Conservation (phyloP, 2,329 filamentous ascomycete genomes). For the Aspergillus sojae region DNA sequence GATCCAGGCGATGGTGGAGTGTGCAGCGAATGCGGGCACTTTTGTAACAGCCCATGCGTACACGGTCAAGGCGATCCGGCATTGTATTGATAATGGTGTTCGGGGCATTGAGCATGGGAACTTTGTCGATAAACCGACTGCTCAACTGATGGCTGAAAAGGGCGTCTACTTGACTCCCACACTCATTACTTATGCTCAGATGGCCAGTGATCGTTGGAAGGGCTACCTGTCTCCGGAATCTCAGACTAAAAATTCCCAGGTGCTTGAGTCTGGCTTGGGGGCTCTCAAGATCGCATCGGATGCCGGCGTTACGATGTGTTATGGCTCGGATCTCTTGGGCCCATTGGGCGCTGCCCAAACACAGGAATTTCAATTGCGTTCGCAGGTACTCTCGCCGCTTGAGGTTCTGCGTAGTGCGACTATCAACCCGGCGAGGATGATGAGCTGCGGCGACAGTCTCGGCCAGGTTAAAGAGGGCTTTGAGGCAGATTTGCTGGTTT, state of each 20-base stretch:
- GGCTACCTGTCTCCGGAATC: not conserved
- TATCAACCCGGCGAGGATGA: not conserved
- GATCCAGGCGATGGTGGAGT: not conserved
- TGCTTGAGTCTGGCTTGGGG: not conserved
- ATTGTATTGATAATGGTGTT: not conserved
- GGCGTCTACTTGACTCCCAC: not conserved
- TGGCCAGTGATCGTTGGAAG: not conserved
- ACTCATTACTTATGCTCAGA: not conserved
- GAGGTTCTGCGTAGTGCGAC: not conserved
- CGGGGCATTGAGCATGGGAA: not conserved
- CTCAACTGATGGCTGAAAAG: not conserved
- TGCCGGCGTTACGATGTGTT: not conserved
- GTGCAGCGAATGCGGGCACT: not conserved
- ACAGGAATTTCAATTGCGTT: not conserved
- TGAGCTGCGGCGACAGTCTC: not conserved
- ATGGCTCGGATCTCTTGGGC: not conserved
- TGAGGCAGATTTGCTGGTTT: not conserved
- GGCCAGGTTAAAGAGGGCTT: not conserved
- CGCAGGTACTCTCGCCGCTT: not conserved
- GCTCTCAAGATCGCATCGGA: not conserved
- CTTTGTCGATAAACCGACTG: not conserved
- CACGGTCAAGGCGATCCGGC: not conserved
- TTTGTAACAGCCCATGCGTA: not conserved
- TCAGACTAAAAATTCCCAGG: not conserved
- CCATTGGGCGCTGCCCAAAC: not conserved